A percentile compares a stretch with the other conserved stretches of the same genome.
phyloP scores from a whole-genome alignment of 495 filamentous ascomycete genomes.

The Penicillium roqueforti region DNA sequence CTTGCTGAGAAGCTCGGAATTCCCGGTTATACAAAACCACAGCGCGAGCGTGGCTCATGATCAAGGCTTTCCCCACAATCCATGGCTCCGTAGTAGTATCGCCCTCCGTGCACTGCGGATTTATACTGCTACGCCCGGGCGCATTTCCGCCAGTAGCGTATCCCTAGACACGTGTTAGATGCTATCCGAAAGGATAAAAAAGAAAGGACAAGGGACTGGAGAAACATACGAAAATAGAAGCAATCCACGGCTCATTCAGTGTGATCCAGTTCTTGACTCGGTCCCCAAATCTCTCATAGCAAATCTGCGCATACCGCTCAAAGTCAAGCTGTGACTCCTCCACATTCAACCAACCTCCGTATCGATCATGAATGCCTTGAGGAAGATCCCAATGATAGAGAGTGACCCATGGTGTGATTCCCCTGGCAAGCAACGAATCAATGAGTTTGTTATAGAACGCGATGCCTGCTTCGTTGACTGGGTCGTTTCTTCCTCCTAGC shows the following conservation, averaged over 20 bases:
- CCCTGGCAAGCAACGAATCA: constrained; percentile 32
- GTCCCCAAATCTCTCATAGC: constrained; percentile 34
- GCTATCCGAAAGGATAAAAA: neutral
- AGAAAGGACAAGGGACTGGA: neutral
- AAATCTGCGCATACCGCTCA: constrained; percentile 37
- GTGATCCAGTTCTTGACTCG: constrained; percentile 49
- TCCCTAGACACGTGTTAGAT: constrained; percentile 2
- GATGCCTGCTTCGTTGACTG: constrained; percentile 36
- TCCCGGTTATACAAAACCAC: constrained; percentile 36
- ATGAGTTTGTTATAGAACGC: constrained; percentile 40
- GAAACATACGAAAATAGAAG: constrained; percentile 30
- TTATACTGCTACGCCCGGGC: constrained; percentile 16
- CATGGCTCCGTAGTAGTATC: constrained; percentile 36
- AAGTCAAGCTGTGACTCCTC: constrained; percentile 39
- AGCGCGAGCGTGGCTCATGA: constrained; percentile 38
- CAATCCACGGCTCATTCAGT: constrained; percentile 46
- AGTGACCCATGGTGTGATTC: constrained; percentile 42
- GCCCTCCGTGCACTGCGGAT: constrained; percentile 25
- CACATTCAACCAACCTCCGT: constrained; percentile 39
- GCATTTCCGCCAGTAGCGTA: constrained; percentile 16
- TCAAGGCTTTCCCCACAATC: constrained; percentile 37
- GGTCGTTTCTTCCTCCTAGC: constrained; percentile 28
- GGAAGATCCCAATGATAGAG: constrained; percentile 49
- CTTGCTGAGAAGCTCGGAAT: constrained; percentile 29
- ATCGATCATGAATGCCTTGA: constrained; percentile 38